Conservation (phyloP, 2,329 filamentous ascomycete genomes). For the Trichoderma hamatum region DNA sequence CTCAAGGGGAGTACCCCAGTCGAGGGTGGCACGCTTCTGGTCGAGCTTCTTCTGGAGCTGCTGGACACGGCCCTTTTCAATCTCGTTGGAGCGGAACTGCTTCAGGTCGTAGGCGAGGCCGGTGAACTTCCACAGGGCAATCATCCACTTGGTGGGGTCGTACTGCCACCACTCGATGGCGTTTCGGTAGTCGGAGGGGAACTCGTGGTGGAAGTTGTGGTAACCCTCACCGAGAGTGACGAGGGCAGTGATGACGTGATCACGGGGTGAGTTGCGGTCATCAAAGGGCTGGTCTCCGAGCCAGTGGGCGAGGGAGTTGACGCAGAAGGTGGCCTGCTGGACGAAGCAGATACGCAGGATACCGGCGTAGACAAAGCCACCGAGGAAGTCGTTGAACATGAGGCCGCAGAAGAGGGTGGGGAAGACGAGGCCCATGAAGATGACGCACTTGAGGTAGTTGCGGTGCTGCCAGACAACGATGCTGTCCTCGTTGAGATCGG, state of each 20-base stretch:
- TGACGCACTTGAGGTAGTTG: conserved; percentile 79
- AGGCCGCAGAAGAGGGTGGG: conserved; percentile 76
- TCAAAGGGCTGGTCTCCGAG: conserved; percentile 91
- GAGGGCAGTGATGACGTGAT: conserved; percentile 83
- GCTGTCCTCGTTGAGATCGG: conserved; percentile 82
- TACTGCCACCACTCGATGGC: conserved; percentile 91
- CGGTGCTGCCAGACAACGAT: conserved; percentile 87
- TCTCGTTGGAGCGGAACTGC: conserved; percentile 89
- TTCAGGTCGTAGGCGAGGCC: conserved; percentile 86
- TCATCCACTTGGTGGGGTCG: conserved; percentile 88
- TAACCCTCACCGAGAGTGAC: conserved; percentile 87
- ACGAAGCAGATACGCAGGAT: conserved; percentile 88
- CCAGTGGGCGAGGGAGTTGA: conserved; percentile 90
- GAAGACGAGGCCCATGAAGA: conserved; percentile 76
- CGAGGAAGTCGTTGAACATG: conserved; percentile 78
- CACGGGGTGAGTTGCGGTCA: conserved; percentile 87
- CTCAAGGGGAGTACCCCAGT: conserved; percentile 86
- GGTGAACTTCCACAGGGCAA: conserved; percentile 81
- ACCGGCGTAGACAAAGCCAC: conserved; percentile 82
- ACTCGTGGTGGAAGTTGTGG: conserved; percentile 96
- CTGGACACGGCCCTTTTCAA: conserved; percentile 88
- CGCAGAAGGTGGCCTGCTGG: conserved; percentile 90
- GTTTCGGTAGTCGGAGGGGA: conserved; percentile 91
- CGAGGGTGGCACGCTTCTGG: conserved; percentile 77
- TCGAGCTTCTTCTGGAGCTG: conserved; percentile 92